Percentiles rank a stretch among this genome's conserved stretches.
Evolutionary conservation across 2,329 filamentous ascomycete genomes (phyloP).

Genomic region (Claviceps cyperi): DNA sequence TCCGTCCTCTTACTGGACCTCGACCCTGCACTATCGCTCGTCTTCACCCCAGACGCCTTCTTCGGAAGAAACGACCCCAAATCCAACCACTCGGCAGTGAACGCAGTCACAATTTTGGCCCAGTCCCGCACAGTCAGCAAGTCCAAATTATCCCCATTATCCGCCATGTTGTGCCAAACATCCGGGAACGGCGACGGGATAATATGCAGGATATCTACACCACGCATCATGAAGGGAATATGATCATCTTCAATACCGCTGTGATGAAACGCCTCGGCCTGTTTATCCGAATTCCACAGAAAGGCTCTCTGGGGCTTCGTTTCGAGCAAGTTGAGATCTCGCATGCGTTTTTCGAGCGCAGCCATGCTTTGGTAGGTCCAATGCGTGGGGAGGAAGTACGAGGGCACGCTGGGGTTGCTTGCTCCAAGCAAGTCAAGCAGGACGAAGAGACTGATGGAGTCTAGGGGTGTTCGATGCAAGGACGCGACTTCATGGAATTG

Average conservation of each 20-base stretch:
- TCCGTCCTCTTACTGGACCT: constrained; percentile 19
- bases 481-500: constrained; percentile 55
- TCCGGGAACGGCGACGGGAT: constrained; percentile 61
- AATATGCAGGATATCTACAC: constrained; percentile 78
- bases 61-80: constrained; percentile 31
- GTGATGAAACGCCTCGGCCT: constrained; percentile 27
- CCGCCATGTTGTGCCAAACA: constrained; percentile 76
- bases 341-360: constrained; percentile 57
- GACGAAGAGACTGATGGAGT: constrained; percentile 75
- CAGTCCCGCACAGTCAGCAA: constrained; percentile 70
- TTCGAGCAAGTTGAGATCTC: constrained; percentile 50
- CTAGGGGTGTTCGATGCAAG: constrained; percentile 59
- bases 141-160: constrained; percentile 77
- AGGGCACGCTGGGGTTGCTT: constrained; percentile 55
- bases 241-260: constrained; percentile 71
- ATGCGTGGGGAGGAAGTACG: constrained; percentile 80
- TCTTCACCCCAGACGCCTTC: constrained; percentile 10
- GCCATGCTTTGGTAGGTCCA: constrained; percentile 81
- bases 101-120: constrained; percentile 70
- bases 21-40: constrained; percentile 12
- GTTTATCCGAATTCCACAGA: constrained; percentile 48
- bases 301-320: constrained; percentile 40
- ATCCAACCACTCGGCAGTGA: constrained; percentile 87
- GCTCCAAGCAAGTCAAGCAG: constrained; percentile 81
- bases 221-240: constrained; percentile 72